These are phyloP conservation scores for Paragyromitra xinjiangensis DNA, from an alignment of 495 filamentous ascomycete species.

Conservation along the genomic window DNA sequence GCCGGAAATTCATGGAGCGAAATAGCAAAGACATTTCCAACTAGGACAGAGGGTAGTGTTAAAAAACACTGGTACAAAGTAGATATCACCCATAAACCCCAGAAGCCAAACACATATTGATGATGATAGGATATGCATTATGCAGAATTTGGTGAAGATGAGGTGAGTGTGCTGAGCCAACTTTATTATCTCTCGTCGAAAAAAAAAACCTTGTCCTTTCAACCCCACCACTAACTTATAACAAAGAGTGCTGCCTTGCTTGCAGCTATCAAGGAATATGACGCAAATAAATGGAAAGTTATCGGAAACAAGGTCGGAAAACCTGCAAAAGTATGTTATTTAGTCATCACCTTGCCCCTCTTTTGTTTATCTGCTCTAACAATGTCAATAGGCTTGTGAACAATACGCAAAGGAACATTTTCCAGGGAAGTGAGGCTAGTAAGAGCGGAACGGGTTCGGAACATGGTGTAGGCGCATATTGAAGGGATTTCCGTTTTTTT, in stretches of 20 bases:
- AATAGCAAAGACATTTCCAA: constrained; percentile 97
- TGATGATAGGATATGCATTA: constrained; percentile 90
- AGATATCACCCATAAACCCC: constrained; percentile 16
- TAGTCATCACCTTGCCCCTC: constrained; percentile 27
- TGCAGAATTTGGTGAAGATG: constrained; percentile 97
- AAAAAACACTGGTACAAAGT: constrained; percentile 99
- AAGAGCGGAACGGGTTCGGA: constrained; percentile 32
- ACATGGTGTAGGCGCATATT: constrained; percentile 54
- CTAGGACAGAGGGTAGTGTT: constrained; percentile 92
- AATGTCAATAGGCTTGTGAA: constrained; percentile 79
- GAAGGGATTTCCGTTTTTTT: constrained; percentile 34
- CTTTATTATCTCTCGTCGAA: constrained; percentile 34
- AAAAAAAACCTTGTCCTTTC: constrained; percentile 23
- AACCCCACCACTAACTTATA: constrained; percentile 52
- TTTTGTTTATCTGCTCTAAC: constrained; percentile 40
- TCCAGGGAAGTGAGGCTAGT: constrained; percentile 52
- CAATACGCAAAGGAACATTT: constrained; percentile 99
- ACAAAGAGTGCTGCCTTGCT: constrained; percentile 80
- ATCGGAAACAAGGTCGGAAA: constrained; percentile 97
- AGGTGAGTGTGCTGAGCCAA: constrained; percentile 68
- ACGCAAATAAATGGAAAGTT: constrained; percentile 96
- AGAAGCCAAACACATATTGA: constrained; percentile 38
- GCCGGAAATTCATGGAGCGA: constrained; percentile 94
- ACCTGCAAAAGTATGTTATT: constrained; percentile 81
- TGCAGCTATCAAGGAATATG: constrained; percentile 97